A percentile compares a stretch with the other conserved stretches of the same genome.
These are phyloP conservation scores for Taiwanofungus camphoratus DNA, from an alignment of 1,284 basidiomycete genomes.

Conservation along the genomic window DNA sequence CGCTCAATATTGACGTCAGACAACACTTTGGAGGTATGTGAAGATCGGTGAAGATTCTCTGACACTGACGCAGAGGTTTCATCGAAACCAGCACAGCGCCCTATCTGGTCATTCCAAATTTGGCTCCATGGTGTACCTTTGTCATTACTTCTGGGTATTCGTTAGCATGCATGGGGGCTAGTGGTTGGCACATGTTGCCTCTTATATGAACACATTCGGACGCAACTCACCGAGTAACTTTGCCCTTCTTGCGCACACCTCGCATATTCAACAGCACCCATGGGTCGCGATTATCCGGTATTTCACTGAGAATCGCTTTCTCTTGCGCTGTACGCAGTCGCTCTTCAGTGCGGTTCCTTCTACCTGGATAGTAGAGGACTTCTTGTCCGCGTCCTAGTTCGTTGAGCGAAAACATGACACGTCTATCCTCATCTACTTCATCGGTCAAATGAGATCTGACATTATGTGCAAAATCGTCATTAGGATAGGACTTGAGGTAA, in stretches of 20 bases:
- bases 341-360: conserved; percentile 15
- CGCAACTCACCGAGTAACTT: conserved; percentile 42
- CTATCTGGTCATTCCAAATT: conserved; percentile 70
- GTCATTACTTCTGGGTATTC: conserved; percentile 29
- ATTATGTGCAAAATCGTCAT: background rate
- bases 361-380: background rate
- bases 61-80: conserved; percentile 5
- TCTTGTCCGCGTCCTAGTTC: background rate
- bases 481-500: conserved; percentile 17
- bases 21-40: no score
- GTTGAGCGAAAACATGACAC: background rate
- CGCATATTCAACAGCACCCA: conserved; percentile 78
- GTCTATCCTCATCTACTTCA: background rate
- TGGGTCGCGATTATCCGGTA: conserved; percentile 71
- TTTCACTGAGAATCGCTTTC: conserved; percentile 47
- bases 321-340: conserved; percentile 42
- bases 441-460: background rate
- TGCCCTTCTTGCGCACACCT: conserved; percentile 47
- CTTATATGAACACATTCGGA: background rate
- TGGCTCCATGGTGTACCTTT: conserved; percentile 70
- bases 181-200: background rate
- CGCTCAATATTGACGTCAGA: no score
- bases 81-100: conserved; percentile 53
- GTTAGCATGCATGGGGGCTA: background rate
- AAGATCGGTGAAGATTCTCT: background rate